Evolutionary conservation across 2,329 filamentous ascomycete species (phyloP).

Genomic region (Hortaea sp.): DNA sequence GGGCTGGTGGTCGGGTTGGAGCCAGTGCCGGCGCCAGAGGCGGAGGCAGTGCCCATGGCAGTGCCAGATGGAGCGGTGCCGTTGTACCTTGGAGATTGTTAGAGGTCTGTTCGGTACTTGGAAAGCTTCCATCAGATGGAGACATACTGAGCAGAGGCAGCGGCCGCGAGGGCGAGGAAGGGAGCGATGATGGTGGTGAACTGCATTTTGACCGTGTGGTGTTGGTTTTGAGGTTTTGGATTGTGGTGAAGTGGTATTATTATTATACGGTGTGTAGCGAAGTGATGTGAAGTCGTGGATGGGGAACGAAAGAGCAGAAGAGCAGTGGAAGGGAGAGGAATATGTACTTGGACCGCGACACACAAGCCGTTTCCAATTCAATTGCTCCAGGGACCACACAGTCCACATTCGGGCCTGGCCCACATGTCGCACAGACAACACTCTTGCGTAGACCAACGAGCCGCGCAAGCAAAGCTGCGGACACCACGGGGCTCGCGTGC

Average conservation of each 20-base stretch:
- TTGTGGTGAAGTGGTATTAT: conserved; percentile 1
- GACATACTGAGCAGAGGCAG: background rate
- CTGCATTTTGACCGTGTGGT: conserved; percentile 2
- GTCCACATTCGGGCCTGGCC: too few species aligned
- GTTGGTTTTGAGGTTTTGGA: background rate
- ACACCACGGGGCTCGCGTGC: background rate
- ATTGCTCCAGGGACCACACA: too few species aligned
- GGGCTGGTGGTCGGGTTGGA: background rate
- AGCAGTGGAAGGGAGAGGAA: background rate
- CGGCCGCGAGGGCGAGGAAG: conserved; percentile 2
- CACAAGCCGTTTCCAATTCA: too few species aligned
- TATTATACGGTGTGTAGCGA: background rate
- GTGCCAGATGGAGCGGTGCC: background rate
- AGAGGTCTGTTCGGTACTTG: background rate
- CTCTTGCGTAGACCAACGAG: background rate
- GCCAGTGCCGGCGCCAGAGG: background rate
- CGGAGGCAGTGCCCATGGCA: background rate
- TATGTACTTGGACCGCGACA: too few species aligned
- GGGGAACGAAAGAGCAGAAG: background rate
- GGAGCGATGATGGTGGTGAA: conserved; percentile 5
- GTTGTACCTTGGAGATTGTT: background rate
- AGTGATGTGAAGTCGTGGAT: background rate
- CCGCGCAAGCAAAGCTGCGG: background rate
- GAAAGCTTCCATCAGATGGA: background rate
- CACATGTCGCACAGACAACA: too few species aligned